Evolutionary conservation across 148 eudicot genomes (phyloP), one percentile per base, ranked within the genome.

Genomic region (Simmondsia chinensis): DNA sequence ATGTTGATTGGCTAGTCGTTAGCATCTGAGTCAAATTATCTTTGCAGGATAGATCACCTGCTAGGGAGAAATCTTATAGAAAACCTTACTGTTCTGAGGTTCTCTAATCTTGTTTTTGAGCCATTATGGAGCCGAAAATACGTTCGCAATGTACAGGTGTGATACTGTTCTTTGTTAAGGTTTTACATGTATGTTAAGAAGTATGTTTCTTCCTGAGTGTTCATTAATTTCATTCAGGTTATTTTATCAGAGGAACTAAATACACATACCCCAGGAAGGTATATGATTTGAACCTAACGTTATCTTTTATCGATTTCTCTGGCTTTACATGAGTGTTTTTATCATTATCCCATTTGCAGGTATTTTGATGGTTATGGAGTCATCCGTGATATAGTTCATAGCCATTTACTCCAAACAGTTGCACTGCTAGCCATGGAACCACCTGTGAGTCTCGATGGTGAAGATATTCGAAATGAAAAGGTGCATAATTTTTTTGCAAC

Each of bases 391-490:
- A 66, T 62, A 28, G 49, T 61, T 31, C 69, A 66, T 35, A 61
- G 58, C 33, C 72, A 61, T 66, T 46, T 66, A 31, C 54, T 66
- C 24, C 72, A 61, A 20, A 48, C 39, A 11, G 36, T 66, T 19
- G 72, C 61, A 26, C 44, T 71, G 32, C 57, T 66, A 33, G 65
- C 69, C 27, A 61, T 71, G 72, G 72, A 71, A 61, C 52, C 76
- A 6, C 72, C 69, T 13, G 15, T 56, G 14, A 61, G 65, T 39
- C 64, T 61, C 40, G 49, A 71, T 57, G 76, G 64, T 3, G 68
- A 65, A 54, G 72, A 71, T 43, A 66, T 71, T 16, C 48, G 68
- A 39, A 71, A 71, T 48, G 72, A 61, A 44, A 70, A 65, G 76
- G 61, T 71, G 45, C 23, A 20, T 1, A 2, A 26, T 33, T 23